phyloP scores from a whole-genome alignment of 2,329 filamentous ascomycete genomes.

The Pseudogymnoascus sp. region DNA sequence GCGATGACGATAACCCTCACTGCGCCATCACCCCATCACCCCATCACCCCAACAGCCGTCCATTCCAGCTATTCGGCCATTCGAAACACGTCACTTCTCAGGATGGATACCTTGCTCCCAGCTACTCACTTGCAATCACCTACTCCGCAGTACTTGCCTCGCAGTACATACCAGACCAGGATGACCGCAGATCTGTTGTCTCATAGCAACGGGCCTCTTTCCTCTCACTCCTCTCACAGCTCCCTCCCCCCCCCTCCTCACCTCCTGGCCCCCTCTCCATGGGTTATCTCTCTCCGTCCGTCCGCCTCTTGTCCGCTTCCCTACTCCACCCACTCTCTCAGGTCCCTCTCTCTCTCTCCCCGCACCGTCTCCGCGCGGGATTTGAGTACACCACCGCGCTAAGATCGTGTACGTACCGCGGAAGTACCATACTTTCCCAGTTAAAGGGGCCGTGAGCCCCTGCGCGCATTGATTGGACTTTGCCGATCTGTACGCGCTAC shows the following conservation, averaged over 20 bases:
- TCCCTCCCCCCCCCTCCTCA: background rate
- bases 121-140: background rate
- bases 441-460: background rate
- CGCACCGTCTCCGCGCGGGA: background rate
- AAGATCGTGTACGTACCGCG: background rate
- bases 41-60: background rate
- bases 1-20: background rate
- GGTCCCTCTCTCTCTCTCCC: background rate
- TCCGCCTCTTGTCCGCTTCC: background rate
- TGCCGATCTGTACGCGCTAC: background rate
- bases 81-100: background rate
- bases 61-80: background rate
- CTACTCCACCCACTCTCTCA: background rate
- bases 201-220: background rate
- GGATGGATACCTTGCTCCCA: background rate
- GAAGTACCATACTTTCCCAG: background rate
- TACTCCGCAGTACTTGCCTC: background rate
- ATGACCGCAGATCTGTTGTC: slow-evolving; percentile 1
- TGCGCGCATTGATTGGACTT: background rate
- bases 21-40: background rate
- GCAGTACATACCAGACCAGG: background rate
- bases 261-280: background rate
- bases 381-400: background rate
- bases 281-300: background rate
- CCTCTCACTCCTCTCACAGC: background rate